phyloP scores from a whole-genome alignment of 139 green algal species.

The Desmodesmus armatus region DNA sequence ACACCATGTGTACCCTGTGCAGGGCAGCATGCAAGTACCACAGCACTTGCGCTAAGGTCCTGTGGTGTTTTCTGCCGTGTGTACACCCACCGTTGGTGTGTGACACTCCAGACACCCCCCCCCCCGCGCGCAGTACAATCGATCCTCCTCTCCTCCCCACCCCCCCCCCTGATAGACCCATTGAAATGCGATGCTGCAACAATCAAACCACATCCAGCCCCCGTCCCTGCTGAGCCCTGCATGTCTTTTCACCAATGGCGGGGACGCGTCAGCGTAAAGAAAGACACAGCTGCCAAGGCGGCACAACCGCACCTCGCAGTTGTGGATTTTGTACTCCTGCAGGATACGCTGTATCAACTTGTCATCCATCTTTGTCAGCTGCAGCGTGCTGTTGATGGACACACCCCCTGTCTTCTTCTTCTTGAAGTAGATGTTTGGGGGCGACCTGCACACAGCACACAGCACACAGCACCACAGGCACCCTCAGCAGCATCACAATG shows the following conservation, averaged over 20 bases:
- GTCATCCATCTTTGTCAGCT: slow-evolving; percentile 93
- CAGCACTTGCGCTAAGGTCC: too few relatives aligned
- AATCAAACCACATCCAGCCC: neutral
- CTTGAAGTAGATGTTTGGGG: slow-evolving; percentile 95
- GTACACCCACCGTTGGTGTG: too few relatives aligned
- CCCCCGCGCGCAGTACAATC: too few relatives aligned
- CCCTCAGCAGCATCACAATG: neutral
- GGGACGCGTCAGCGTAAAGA: neutral
- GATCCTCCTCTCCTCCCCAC: too few relatives aligned
- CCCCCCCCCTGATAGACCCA: too few relatives aligned
- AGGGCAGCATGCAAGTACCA: neutral
- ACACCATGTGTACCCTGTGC: neutral
- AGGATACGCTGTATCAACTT: slow-evolving; percentile 93
- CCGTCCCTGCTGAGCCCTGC: neutral
- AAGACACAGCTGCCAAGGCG: neutral
- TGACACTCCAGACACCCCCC: too few relatives aligned
- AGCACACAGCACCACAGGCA: neutral
- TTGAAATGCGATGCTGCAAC: too few relatives aligned
- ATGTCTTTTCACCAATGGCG: neutral
- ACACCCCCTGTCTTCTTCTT: slow-evolving; percentile 97
- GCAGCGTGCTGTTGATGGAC: slow-evolving; percentile 86
- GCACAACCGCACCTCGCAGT: slow-evolving; percentile 65
- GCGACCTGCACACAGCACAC: slow-evolving; percentile 44
- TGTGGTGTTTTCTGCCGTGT: too few relatives aligned
- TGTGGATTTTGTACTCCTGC: slow-evolving; percentile 89